These are phyloP conservation scores for Coemansia aciculifera DNA, from an alignment of 192 early-diverging fungal genomes.

Conservation along the genomic window DNA sequence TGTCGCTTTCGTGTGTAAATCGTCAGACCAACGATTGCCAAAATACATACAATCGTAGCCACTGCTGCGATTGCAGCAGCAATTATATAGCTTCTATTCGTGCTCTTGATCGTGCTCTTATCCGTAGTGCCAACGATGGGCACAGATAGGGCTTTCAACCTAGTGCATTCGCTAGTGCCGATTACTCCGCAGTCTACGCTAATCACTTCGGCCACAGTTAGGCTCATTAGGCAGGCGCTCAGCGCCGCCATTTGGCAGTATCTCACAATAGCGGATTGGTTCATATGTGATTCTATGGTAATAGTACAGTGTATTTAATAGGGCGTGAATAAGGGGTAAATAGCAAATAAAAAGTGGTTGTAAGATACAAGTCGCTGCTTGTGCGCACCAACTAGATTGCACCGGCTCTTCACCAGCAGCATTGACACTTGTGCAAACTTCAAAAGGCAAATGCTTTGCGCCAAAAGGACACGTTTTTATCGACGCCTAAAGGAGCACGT, in stretches of 20 bases:
- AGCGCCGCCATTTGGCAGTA: not conserved
- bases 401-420: not conserved
- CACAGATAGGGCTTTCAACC: constrained; percentile 14
- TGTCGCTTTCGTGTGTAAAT: constrained; percentile 10
- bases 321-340: too few species aligned
- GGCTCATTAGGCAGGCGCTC: not conserved
- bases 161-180: constrained; percentile 11
- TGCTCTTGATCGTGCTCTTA: not conserved
- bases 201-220: not conserved
- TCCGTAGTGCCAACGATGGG: not conserved
- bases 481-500: not conserved
- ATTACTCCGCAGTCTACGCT: constrained; percentile 19
- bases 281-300: not conserved
- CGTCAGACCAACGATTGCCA: constrained; percentile 5
- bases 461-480: not conserved
- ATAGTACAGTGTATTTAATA: not conserved
- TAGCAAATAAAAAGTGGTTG: not conserved
- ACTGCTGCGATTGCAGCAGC: not conserved
- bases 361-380: not conserved
- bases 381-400: not conserved
- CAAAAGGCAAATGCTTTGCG: not conserved
- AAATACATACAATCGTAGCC: constrained; percentile 1
- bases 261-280: too few species aligned
- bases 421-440: not conserved
- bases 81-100: not conserved